Base-by-base conservation (phyloP, 2,329 filamentous ascomycete species). In the Teratosphaeriaceae sp. region DNA sequence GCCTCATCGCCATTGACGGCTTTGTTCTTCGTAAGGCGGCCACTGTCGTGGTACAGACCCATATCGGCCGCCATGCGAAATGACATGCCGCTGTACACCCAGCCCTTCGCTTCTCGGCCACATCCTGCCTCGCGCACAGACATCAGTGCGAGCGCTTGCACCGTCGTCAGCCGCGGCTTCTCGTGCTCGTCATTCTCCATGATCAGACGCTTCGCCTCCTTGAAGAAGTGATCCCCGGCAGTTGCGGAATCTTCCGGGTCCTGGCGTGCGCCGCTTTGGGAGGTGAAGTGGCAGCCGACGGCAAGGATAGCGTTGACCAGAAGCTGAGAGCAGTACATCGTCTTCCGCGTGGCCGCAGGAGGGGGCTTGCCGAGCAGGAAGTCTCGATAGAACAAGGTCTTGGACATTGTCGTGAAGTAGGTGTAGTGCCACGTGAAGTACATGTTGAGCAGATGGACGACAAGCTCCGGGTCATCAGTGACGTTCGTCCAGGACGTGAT, bases 351-450 rank as follows among this genome's bases (percentile, higher is more conserved):
- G 3, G 63, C 66, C 23, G 64, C 61, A 0, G 72, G 65, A 1
- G 71, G 70, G 3, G 78, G 77, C 48, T 75, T 80, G 1, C 92
- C 90, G 12, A 75, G 76, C 34, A 83, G 64, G 55, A 94, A 96
- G 61, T 97, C 89, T 31, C 83, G 77, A 60, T 86, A 89, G 61
- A 98, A 97, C 23, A 94, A 70, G 27, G 76, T 80, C 62, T 87
- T 94, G 11, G 89, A 90, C 5, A 97, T 71, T 0, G 86, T 92
- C 3, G 88, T 90, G 63, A 97, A 98, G 66, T 92, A 97, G 15
- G 88, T 83, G 64, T 97, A 97, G 65, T 97, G 92, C 85, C 90
- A 97, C 55, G 82, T 88, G 67, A 97, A 97, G 67, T 98, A 98
- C 86, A 97, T 89, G 58, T 89, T 90, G 60, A 98, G 79, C 15